A percentile compares a stretch with the other conserved stretches of the same genome.
phyloP scores from a whole-genome alignment of 495 filamentous ascomycete genomes.

The Podospora fimiseda region DNA sequence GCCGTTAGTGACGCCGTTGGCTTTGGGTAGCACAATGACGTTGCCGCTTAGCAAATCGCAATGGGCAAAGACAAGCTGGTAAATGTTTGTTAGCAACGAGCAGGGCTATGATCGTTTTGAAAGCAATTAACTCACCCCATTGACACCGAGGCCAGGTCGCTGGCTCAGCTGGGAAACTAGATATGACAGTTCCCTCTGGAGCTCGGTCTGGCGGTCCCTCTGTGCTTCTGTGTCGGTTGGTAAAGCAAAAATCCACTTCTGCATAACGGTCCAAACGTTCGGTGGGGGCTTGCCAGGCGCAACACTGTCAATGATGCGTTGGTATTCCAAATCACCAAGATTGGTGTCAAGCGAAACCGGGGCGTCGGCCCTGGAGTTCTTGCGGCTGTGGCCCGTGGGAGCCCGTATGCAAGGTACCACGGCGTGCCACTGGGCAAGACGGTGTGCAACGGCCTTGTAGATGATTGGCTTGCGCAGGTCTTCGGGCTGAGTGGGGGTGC shows the following conservation, averaged over 20 bases:
- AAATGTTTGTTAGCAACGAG: slow-evolving; percentile 16
- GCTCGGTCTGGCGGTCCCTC: slow-evolving; percentile 51
- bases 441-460: slow-evolving; percentile 74
- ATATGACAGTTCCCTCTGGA: slow-evolving; percentile 70
- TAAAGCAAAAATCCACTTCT: slow-evolving; percentile 89
- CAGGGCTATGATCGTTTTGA: background rate
- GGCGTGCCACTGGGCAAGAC: slow-evolving; percentile 91
- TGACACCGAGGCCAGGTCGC: slow-evolving; percentile 61
- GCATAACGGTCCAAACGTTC: slow-evolving; percentile 88
- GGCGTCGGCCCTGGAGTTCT: slow-evolving; percentile 24
- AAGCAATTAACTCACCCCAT: slow-evolving; percentile 58
- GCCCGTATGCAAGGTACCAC: slow-evolving; percentile 55
- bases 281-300: slow-evolving; percentile 59
- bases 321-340: slow-evolving; percentile 28
- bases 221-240: slow-evolving; percentile 64
- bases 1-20: slow-evolving; percentile 20
- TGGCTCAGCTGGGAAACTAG: slow-evolving; percentile 65
- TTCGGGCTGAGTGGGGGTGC: slow-evolving; percentile 67
- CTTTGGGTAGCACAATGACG: slow-evolving; percentile 71
- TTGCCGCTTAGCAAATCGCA: slow-evolving; percentile 94
- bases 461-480: slow-evolving; percentile 66
- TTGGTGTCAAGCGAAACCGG: slow-evolving; percentile 10
- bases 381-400: slow-evolving; percentile 31
- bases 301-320: slow-evolving; percentile 47
- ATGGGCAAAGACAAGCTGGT: slow-evolving; percentile 82